A percentile compares a stretch with the other conserved stretches of the same genome.
Evolutionary conservation across 176 grass and related monocot species (phyloP).

Genomic region (Dactylis glomerata): DNA sequence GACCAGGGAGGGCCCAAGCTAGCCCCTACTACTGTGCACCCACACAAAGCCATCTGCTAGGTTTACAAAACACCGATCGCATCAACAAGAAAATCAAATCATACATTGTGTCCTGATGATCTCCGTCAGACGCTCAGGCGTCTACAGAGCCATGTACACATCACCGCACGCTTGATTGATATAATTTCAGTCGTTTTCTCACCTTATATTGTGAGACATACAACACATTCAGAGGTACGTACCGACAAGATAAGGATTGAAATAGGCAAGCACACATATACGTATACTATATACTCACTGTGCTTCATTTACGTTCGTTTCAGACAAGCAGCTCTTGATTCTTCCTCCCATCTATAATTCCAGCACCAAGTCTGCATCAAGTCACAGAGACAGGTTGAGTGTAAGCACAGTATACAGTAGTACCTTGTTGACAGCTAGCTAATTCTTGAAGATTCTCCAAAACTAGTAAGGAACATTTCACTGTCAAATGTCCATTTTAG

Average conservation of each 20-base stretch:
- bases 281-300: slow-evolving; percentile 33
- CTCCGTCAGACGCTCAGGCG: slow-evolving; percentile 21
- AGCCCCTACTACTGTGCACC: slow-evolving; percentile 5
- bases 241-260: slow-evolving; percentile 21
- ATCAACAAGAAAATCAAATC: slow-evolving; percentile 31
- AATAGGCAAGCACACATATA: slow-evolving; percentile 25
- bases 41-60: slow-evolving; percentile 6
- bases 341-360: slow-evolving; percentile 61
- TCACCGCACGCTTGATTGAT: slow-evolving; percentile 18
- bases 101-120: slow-evolving; percentile 32
- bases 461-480: slow-evolving; percentile 23
- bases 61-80: slow-evolving; percentile 21
- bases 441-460: slow-evolving; percentile 15
- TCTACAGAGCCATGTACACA: slow-evolving; percentile 1
- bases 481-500: slow-evolving; percentile 15
- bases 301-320: background rate
- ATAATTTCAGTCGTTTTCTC: background rate
- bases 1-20: slow-evolving; percentile 15
- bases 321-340: slow-evolving; percentile 26
- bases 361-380: slow-evolving; percentile 85
- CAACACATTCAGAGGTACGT: slow-evolving; percentile 26
- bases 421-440: background rate
- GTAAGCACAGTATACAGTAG: slow-evolving; percentile 10
- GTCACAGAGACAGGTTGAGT: background rate
- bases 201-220: slow-evolving; percentile 31